Conservation (phyloP, 257 asterid genomes). For the Perilla frutescens region DNA sequence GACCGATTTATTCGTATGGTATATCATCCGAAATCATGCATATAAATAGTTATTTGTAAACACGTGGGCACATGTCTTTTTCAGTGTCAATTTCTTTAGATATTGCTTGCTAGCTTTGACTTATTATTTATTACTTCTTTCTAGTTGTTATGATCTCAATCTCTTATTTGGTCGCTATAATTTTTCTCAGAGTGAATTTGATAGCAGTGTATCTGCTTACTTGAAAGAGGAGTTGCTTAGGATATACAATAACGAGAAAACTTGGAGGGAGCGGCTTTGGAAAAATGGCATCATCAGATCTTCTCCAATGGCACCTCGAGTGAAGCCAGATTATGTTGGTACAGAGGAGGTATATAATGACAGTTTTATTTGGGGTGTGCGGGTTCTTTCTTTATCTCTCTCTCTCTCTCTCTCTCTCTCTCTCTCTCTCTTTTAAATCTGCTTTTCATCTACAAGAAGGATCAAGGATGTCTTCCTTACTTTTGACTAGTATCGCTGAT, state of each 20-base stretch:
- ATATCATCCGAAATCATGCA: not conserved
- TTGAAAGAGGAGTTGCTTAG: constrained; percentile 71
- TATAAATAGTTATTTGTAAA: not conserved
- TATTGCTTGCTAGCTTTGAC: constrained; percentile 9
- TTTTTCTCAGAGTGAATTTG: constrained; percentile 66
- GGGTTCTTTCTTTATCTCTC: not conserved
- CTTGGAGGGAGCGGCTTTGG: constrained; percentile 89
- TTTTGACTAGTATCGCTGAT: constrained; percentile 40
- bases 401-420: not conserved
- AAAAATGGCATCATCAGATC: constrained; percentile 73
- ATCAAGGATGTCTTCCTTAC: constrained; percentile 22
- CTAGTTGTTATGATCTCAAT: constrained; percentile 15
- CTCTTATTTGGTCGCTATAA: constrained; percentile 31
- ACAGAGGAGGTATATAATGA: constrained; percentile 73
- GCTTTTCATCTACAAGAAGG: constrained; percentile 8
- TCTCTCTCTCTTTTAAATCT: not conserved
- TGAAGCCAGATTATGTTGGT: constrained; percentile 74
- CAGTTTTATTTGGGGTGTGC: not conserved
- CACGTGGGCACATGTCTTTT: not conserved
- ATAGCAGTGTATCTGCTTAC: constrained; percentile 65
- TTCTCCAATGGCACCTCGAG: constrained; percentile 70
- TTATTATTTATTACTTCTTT: constrained; percentile 20
- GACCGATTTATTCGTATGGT: not conserved
- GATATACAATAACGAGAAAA: constrained; percentile 66
- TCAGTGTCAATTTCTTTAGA: constrained; percentile 17